Base-by-base conservation (phyloP, 106 monocot genomes). In the Cymbidium sinense region DNA sequence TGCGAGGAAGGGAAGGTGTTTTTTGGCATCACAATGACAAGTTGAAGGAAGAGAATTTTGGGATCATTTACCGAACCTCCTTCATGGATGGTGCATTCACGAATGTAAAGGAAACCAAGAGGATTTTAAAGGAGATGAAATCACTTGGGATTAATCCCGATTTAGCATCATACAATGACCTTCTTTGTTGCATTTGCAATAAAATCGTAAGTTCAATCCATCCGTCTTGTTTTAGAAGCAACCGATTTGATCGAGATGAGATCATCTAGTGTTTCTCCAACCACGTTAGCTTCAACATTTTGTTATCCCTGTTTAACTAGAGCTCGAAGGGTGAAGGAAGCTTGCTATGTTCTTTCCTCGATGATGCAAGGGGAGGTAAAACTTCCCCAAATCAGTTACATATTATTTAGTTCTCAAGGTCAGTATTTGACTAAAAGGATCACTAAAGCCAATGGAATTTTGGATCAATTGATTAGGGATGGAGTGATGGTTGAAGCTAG, bases 271-370 rank as follows among this genome's bases (percentile, higher is more conserved):
- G 77, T 89, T 35, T 10, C 50, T 0, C 91, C 89, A 10, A 85
- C 86, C 2, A 67, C 6, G 79, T 84, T 29, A 89, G 86, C 78
- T 87, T 81, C 81, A 95, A 95, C 78, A 87, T 95, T 15, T 76
- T 95, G 18, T 65, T 95, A 3, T 84, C 84, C 84, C 1, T 87
- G 85, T 70, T 75, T 95, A 75, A 81, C 81, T 7, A 80, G 80
- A 76, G 70, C 77, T 13, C 87, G 89, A 51, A 89, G 94, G 78
- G 91, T 95, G 27, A 91, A 89, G 82, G 94, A 95, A 75, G 80
- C 94, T 20, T 91, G 80, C 28, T 5, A 74, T 25, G 70, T 91
- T n/a, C 82, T 95, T 7, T 62, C 83, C 21, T 87, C 79, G 0
- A 91, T 94, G 94, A 50, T 79, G 74, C 55, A 67, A 25, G 82